Conservation (phyloP, 805 yeast genomes). For the Saccharomyces jurei region DNA sequence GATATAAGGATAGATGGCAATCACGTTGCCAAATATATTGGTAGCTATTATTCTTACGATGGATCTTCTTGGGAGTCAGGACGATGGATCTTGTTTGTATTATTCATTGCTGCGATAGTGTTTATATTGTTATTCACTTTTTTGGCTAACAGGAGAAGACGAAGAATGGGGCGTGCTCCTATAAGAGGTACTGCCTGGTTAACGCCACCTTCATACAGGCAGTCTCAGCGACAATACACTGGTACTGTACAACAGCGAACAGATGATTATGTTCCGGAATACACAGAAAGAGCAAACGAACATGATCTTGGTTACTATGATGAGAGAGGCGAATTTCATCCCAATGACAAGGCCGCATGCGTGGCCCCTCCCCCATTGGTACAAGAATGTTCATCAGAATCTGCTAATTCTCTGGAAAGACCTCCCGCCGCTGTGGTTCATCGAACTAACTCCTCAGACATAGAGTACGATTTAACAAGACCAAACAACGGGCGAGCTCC, state of each 20-base stretch:
- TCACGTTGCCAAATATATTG: background rate
- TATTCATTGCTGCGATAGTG: conserved; percentile 44
- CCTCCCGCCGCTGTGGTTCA: conserved; percentile 13
- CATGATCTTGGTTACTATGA: conserved; percentile 74
- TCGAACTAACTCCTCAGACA: conserved; percentile 3
- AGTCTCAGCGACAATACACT: conserved; percentile 52
- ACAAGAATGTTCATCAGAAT: conserved; percentile 43
- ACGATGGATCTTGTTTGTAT: conserved; percentile 59
- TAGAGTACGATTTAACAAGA: conserved; percentile 7
- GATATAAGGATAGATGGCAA: background rate
- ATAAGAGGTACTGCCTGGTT: conserved; percentile 76
- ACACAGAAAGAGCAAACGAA: conserved; percentile 54
- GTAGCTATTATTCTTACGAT: background rate
- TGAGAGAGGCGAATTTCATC: conserved; percentile 42
- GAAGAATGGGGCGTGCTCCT: conserved; percentile 41
- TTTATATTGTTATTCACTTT: conserved; percentile 44
- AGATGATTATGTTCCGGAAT: conserved; percentile 57
- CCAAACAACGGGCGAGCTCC: conserved; percentile 3
- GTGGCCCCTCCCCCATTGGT: conserved; percentile 33
- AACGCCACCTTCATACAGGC: conserved; percentile 73
- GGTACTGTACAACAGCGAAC: conserved; percentile 15
- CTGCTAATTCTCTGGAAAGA: conserved; percentile 10
- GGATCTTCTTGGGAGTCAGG: conserved; percentile 33
- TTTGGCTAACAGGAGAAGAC: conserved; percentile 47
- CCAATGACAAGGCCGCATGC: conserved; percentile 29